Percentiles rank a stretch among this genome's conserved stretches.
These are phyloP conservation scores for Chytriomyces confervae DNA, from an alignment of 192 early-diverging fungal species.

Conservation along the genomic window DNA sequence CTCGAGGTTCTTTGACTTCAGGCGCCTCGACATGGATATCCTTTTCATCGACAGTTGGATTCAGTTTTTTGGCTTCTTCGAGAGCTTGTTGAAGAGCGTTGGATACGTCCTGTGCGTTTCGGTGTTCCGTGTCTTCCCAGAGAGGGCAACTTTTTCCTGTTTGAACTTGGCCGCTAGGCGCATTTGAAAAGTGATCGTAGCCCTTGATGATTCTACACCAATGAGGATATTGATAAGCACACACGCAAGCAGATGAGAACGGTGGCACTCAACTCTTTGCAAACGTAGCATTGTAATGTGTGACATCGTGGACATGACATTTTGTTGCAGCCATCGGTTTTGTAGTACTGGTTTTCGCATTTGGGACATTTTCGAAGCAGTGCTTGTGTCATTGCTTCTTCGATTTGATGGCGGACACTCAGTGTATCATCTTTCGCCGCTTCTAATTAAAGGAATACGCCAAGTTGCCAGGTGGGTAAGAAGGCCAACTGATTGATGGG, in stretches of 20 bases:
- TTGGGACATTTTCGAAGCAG: constrained; percentile 60
- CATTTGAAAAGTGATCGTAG: constrained; percentile 58
- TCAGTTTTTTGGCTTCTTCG: constrained; percentile 27
- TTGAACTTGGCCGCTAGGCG: constrained; percentile 28
- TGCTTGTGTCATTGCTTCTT: constrained; percentile 64
- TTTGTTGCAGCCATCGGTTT: constrained; percentile 59
- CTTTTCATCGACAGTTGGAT: constrained; percentile 17
- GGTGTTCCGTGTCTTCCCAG: constrained; percentile 52
- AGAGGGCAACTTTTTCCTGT: constrained; percentile 49
- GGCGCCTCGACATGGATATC: constrained; percentile 21
- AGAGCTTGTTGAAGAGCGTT: constrained; percentile 46
- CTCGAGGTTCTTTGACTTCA: constrained; percentile 7
- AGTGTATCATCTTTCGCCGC: constrained; percentile 50
- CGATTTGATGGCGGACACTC: constrained; percentile 54
- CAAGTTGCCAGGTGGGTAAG: too few relatives aligned
- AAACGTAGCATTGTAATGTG: constrained; percentile 20
- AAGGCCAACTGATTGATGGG: too few relatives aligned
- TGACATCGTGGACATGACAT: constrained; percentile 60
- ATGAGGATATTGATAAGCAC: not conserved
- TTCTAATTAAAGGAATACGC: constrained; percentile 1
- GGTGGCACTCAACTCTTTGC: constrained; percentile 25
- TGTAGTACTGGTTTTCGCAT: constrained; percentile 53
- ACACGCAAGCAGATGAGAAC: not conserved
- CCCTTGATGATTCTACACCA: constrained; percentile 51
- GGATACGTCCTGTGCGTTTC: constrained; percentile 55